A percentile compares a stretch with the other conserved stretches of the same genome.
Evolutionary conservation across 106 monocot species (phyloP).

Genomic region (Xerophyta viscosa): DNA sequence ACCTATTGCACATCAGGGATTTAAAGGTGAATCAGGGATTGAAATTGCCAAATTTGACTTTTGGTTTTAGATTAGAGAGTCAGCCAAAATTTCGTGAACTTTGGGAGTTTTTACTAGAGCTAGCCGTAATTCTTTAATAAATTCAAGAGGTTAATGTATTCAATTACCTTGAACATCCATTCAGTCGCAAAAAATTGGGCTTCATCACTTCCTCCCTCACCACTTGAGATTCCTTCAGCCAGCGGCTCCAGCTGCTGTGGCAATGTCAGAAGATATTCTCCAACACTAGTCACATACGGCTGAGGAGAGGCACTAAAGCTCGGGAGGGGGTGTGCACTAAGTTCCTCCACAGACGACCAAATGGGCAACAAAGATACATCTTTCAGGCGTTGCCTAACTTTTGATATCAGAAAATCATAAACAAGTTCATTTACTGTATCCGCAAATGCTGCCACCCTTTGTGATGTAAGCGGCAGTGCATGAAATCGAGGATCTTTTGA

Average conservation of each 20-base stretch:
- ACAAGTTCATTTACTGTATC: conserved; percentile 96
- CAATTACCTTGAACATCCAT: conserved; percentile 97
- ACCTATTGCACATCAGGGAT: no score
- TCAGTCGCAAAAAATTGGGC: conserved; percentile 96
- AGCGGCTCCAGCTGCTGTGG: conserved; percentile 92
- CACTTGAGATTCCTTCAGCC: conserved; percentile 61
- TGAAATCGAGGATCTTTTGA: conserved; percentile 97
- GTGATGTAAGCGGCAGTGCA: conserved; percentile 88
- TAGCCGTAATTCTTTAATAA: no score
- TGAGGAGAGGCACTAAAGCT: conserved; percentile 96
- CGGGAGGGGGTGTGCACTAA: conserved; percentile 65
- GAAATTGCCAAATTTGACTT: no score
- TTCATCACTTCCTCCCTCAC: conserved; percentile 55
- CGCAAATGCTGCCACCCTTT: conserved; percentile 85
- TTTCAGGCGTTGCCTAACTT: conserved; percentile 69
- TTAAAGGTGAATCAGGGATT: no score
- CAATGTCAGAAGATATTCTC: conserved; percentile 92
- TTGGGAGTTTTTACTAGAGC: no score
- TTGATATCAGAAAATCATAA: conserved; percentile 89
- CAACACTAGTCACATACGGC: conserved; percentile 84
- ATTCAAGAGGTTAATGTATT: no score
- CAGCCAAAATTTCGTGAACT: no score
- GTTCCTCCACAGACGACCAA: conserved; percentile 93
- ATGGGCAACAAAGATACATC: conserved; percentile 74
- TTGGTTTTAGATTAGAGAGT: no score